phyloP scores from a whole-genome alignment of 441 rosid genomes.

The Adansonia madagascariensis region DNA sequence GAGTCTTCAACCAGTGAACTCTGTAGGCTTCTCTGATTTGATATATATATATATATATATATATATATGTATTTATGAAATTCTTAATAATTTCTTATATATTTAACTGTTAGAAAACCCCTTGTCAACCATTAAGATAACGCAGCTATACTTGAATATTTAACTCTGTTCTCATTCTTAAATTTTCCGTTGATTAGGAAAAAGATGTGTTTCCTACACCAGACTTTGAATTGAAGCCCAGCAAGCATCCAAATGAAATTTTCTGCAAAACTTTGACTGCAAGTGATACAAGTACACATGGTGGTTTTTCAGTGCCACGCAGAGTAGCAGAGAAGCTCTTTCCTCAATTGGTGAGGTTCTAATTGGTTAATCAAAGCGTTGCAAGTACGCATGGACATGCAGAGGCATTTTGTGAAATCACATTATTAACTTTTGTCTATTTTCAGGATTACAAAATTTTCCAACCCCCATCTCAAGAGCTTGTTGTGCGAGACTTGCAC shows the following conservation, averaged over 20 bases:
- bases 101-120: not conserved
- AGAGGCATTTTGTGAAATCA: not conserved
- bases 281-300: slow-evolving; percentile 96
- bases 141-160: not conserved
- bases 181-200: slow-evolving; percentile 52
- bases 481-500: slow-evolving; percentile 87
- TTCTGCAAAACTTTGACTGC: slow-evolving; percentile 95
- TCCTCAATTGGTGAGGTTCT: slow-evolving; percentile 71
- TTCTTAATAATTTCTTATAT: not conserved
- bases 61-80: not conserved
- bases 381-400: slow-evolving; percentile 9
- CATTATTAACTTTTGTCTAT: not conserved
- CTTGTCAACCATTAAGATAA: not conserved
- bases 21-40: slow-evolving; percentile 51
- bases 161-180: not conserved
- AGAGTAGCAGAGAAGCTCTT: slow-evolving; percentile 98
- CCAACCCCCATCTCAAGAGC: slow-evolving; percentile 97
- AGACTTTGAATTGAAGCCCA: slow-evolving; percentile 77
- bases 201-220: slow-evolving; percentile 87
- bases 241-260: slow-evolving; percentile 87
- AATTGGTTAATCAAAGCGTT: not conserved
- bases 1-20: slow-evolving; percentile 90
- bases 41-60: slow-evolving; percentile 16
- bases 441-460: slow-evolving; percentile 71
- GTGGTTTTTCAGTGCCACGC: slow-evolving; percentile 98